phyloP scores from a whole-genome alignment of 1,284 basidiomycete genomes.

The Sporisorium sorghi region DNA sequence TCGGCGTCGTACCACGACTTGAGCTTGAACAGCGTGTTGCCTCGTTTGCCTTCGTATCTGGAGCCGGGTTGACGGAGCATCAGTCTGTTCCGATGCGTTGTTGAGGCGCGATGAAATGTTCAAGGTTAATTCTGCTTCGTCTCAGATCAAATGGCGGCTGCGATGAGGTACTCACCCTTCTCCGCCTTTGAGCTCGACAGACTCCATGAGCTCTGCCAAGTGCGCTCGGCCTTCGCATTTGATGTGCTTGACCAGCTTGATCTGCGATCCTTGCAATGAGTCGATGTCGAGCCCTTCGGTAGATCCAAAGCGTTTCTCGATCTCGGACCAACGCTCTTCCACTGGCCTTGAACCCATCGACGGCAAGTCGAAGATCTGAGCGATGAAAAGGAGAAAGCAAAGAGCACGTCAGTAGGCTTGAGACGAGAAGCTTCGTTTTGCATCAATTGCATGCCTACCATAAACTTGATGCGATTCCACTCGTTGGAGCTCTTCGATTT shows the following conservation, averaged over 20 bases:
- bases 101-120: neutral
- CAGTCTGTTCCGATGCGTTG: conserved; percentile 61
- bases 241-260: conserved; percentile 74
- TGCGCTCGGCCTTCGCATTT: conserved; percentile 73
- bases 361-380: conserved; percentile 77
- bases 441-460: conserved; percentile 70
- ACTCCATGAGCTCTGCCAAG: conserved; percentile 74
- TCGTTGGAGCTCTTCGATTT: conserved; percentile 75
- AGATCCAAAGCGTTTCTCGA: conserved; percentile 73
- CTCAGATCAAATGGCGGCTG: neutral
- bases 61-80: conserved; percentile 76
- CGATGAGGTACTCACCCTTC: conserved; percentile 72
- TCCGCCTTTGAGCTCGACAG: conserved; percentile 75
- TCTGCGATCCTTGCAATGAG: conserved; percentile 66
- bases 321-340: conserved; percentile 74
- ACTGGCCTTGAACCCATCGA: conserved; percentile 73
- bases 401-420: neutral
- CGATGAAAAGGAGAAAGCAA: neutral
- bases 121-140: neutral
- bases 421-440: neutral
- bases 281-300: conserved; percentile 53
- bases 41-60: conserved; percentile 74
- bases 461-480: conserved; percentile 76
- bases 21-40: conserved; percentile 75
- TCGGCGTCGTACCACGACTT: conserved; percentile 80